Base-by-base conservation (phyloP, 352 stramenopile species). In the Globisporangium sylvaticum region DNA sequence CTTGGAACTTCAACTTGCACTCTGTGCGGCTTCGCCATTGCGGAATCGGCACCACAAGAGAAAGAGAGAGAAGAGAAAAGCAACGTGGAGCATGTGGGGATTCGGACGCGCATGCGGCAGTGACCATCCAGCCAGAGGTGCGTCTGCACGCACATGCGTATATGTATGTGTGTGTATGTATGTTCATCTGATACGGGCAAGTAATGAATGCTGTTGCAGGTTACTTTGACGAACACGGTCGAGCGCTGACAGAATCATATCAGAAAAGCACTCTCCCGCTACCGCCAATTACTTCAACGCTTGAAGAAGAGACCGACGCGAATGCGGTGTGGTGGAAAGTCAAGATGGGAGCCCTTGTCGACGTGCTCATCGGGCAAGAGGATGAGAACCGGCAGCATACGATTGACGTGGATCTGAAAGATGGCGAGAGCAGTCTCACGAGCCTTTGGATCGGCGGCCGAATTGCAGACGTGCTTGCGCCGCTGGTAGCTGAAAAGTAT, bases 1-100 rank as follows among this genome's bases (percentile, higher is more conserved):
- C 27, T 65, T 65, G 32, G n/a, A 50, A 68, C 63, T 68, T 68
- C 63, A 68, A 68, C 63, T 63, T 68, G 27, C 34, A 22, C 31
- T 31, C 24, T 31, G 32, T 48, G 50, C n/a, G 15, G 18, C 18
- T 53, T 8, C 39, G 6, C 12, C 31, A 64, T n/a, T 67, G 62
- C 52, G 24, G 29, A 67, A 60, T 67, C 34, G 3, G 12, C 34
- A 58, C 29, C 27, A 48, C 18, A 20, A 52, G 1, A 48, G 15
- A 31, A 2, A 54, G 34, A 62, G 27, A 24, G 20, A 46, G 27
- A 4, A 39, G 32, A 39, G 34, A 39, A 39, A 20, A 24, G 37
- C 57, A 31, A 39, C 14, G 58, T 24, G 58, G 9, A 54, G 24
- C 20, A 62, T 67, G 62, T 62, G 62, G 52, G 53, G 62, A 4